Conservation (phyloP, 2,329 filamentous ascomycete species). For the Ascochyta viciae-villosae region DNA sequence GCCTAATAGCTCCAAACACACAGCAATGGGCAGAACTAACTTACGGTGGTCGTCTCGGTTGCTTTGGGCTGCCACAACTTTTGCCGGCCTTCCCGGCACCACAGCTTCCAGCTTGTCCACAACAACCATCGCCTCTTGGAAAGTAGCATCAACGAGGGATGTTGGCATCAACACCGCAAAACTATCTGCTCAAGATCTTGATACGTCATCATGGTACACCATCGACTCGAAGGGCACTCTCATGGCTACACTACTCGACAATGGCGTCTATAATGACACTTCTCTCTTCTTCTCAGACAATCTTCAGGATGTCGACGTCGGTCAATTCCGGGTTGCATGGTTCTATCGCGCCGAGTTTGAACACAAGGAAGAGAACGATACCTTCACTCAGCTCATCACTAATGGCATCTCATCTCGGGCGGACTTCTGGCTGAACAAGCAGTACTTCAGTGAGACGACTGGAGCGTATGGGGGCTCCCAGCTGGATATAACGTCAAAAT, state of each 20-base stretch:
- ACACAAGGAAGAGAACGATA: neutral
- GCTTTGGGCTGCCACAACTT: slow-evolving; percentile 6
- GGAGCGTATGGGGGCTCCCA: slow-evolving; percentile 64
- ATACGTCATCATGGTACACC: slow-evolving; percentile 62
- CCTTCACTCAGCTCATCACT: slow-evolving; percentile 59
- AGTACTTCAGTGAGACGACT: slow-evolving; percentile 57
- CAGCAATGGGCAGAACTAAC: neutral
- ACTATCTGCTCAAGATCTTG: slow-evolving; percentile 32
- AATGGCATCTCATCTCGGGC: slow-evolving; percentile 67
- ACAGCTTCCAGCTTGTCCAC: slow-evolving; percentile 12
- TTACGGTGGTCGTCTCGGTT: neutral
- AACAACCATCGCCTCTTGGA: slow-evolving; percentile 31
- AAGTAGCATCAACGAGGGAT: slow-evolving; percentile 26
- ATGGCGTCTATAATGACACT: slow-evolving; percentile 60
- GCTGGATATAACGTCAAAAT: slow-evolving; percentile 60
- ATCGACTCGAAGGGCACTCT: slow-evolving; percentile 61
- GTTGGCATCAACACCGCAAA: slow-evolving; percentile 27
- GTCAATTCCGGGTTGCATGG: slow-evolving; percentile 63
- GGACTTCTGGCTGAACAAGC: slow-evolving; percentile 67
- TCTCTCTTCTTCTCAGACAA: slow-evolving; percentile 65
- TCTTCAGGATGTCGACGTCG: slow-evolving; percentile 54
- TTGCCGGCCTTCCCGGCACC: neutral
- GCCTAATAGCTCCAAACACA: neutral
- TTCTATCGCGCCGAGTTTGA: slow-evolving; percentile 62
- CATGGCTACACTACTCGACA: slow-evolving; percentile 64